Evolutionary conservation across 345 rosid species (phyloP).

Genomic region (Eutrema japonicum): DNA sequence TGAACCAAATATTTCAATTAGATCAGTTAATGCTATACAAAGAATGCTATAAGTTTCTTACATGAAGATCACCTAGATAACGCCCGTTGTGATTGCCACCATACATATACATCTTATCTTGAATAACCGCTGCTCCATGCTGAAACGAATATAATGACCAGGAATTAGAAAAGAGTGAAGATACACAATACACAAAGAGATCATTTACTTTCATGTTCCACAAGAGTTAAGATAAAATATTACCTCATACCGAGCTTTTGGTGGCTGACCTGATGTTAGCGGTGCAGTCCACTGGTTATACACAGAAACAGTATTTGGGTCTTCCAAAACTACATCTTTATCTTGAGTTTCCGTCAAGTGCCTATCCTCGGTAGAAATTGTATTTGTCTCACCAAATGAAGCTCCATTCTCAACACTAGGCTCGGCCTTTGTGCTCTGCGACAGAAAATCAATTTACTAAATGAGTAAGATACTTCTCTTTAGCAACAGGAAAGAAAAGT

Average conservation of each 20-base stretch:
- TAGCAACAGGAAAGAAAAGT: not conserved
- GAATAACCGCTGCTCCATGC: constrained; percentile 91
- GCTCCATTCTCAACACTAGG: constrained; percentile 57
- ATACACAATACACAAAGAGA: constrained; percentile 1
- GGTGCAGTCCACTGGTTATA: constrained; percentile 88
- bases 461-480: constrained; percentile 10
- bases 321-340: constrained; percentile 88
- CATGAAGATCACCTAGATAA: constrained; percentile 88
- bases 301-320: constrained; percentile 62
- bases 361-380: constrained; percentile 59
- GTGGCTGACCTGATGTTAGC: constrained; percentile 66
- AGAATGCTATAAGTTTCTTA: constrained; percentile 48
- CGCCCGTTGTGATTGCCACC: constrained; percentile 98
- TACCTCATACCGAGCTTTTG: constrained; percentile 94
- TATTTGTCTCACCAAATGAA: constrained; percentile 61
- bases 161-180: constrained; percentile 30
- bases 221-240: not conserved
- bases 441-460: constrained; percentile 21
- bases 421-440: constrained; percentile 61
- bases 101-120: constrained; percentile 82
- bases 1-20: constrained; percentile 1
- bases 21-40: not conserved
- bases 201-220: constrained; percentile 1
- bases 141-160: constrained; percentile 41
- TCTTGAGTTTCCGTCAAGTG: constrained; percentile 66